A percentile compares a stretch with the other conserved stretches of the same genome.
phyloP scores from a whole-genome alignment of 371 early-diverging fungal species.

The Mucor piriformis region DNA sequence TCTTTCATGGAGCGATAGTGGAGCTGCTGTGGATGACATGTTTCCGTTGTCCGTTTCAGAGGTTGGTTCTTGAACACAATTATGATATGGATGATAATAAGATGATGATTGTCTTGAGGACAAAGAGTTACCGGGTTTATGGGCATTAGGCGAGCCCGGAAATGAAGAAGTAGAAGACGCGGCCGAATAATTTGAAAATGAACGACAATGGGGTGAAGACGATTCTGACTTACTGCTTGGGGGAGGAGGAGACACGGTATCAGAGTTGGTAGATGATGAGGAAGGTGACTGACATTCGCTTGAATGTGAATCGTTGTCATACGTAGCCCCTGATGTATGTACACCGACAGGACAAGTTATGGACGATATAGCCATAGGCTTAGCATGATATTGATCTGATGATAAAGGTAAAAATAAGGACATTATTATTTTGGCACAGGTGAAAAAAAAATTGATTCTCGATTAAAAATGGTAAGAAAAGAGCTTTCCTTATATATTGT shows the following conservation, averaged over 20 bases:
- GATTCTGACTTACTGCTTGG: slow-evolving; percentile 4
- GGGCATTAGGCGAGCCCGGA: slow-evolving; percentile 2
- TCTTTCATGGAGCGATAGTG: slow-evolving; percentile 55
- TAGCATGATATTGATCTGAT: slow-evolving; percentile 18
- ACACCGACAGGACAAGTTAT: slow-evolving; percentile 30
- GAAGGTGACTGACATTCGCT: slow-evolving; percentile 14
- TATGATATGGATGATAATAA: neutral
- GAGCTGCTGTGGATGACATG: slow-evolving; percentile 15
- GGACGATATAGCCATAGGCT: slow-evolving; percentile 48
- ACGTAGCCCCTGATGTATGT: neutral
- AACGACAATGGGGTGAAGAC: slow-evolving; percentile 5
- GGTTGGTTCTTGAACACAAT: neutral
- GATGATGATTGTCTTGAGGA: neutral
- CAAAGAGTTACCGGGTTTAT: neutral
- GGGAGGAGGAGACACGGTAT: slow-evolving; percentile 2
- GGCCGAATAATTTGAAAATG: slow-evolving; percentile 5
- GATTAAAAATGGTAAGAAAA: neutral
- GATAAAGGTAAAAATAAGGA: slow-evolving; percentile 13
- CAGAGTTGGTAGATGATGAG: slow-evolving; percentile 7
- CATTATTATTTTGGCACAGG: slow-evolving; percentile 3
- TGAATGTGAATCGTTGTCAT: neutral
- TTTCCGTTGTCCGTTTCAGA: neutral
- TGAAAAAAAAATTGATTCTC: neutral
- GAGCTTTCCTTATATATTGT: slow-evolving; percentile 2
- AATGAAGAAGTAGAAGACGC: slow-evolving; percentile 9